phyloP scores from a whole-genome alignment of 2,329 filamentous ascomycete genomes.

The Claviceps purpurea region DNA sequence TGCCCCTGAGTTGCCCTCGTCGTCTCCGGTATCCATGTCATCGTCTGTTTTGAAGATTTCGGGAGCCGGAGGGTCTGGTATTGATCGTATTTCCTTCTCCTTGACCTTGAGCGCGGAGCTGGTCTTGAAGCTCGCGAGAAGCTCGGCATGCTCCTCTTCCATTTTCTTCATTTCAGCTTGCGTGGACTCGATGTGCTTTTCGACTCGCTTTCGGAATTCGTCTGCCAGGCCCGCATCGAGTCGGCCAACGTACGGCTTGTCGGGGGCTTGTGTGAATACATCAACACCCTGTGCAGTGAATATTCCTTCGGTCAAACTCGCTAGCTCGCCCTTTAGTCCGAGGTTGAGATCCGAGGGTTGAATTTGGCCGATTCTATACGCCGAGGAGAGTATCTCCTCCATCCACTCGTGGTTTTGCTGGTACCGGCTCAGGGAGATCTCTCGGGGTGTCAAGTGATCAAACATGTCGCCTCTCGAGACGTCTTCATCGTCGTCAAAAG shows the following conservation, averaged over 20 bases:
- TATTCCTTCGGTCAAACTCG: slow-evolving; percentile 69
- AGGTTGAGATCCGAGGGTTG: slow-evolving; percentile 76
- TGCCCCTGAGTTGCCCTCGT: slow-evolving; percentile 19
- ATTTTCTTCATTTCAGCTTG: slow-evolving; percentile 74
- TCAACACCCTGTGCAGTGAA: slow-evolving; percentile 53
- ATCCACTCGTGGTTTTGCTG: slow-evolving; percentile 98
- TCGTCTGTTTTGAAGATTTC: slow-evolving; percentile 54
- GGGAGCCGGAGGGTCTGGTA: slow-evolving; percentile 44
- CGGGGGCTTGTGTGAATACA: slow-evolving; percentile 28
- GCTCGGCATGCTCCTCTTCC: slow-evolving; percentile 63
- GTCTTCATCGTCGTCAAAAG: slow-evolving; percentile 80
- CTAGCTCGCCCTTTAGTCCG: slow-evolving; percentile 71
- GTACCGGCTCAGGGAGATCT: slow-evolving; percentile 78
- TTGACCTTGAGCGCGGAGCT: slow-evolving; percentile 57
- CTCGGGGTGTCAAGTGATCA: slow-evolving; percentile 76
- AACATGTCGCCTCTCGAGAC: slow-evolving; percentile 77
- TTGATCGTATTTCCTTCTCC: slow-evolving; percentile 60
- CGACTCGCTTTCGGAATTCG: slow-evolving; percentile 69
- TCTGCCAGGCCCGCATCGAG: slow-evolving; percentile 66
- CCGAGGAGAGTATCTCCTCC: slow-evolving; percentile 89
- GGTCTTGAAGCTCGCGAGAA: slow-evolving; percentile 61
- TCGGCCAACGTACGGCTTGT: slow-evolving; percentile 46
- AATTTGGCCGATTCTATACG: slow-evolving; percentile 75
- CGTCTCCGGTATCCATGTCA: slow-evolving; percentile 35
- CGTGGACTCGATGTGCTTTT: slow-evolving; percentile 57